Conservation (phyloP, 1,139 yeast species). For the Scheffersomyces illinoinensis region DNA sequence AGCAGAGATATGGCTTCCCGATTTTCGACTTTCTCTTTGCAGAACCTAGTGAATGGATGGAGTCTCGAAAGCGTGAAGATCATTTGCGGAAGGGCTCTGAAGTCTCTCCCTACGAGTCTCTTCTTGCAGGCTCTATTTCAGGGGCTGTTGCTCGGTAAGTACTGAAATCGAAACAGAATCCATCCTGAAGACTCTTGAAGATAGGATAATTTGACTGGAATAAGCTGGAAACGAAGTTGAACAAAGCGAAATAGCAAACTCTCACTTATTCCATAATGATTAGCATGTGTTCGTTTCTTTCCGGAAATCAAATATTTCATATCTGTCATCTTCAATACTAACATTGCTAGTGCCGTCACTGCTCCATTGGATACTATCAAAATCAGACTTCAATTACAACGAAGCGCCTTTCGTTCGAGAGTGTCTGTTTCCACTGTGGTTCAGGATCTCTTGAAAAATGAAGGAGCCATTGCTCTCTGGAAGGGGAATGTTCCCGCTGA, state of each 20-base stretch:
- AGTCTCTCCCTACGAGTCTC: conserved; percentile 44
- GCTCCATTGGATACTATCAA: conserved; percentile 92
- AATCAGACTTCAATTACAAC: conserved; percentile 74
- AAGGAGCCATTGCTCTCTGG: conserved; percentile 66
- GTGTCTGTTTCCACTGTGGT: conserved; percentile 36
- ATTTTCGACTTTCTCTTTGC: not conserved
- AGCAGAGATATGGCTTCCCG: not conserved
- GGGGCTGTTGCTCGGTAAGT: conserved; percentile 63
- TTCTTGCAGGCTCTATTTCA: conserved; percentile 70
- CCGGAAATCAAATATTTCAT: no score
- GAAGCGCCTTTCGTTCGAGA: conserved; percentile 21
- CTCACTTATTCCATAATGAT: no score
- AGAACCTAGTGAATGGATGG: not conserved
- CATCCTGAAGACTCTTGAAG: no score
- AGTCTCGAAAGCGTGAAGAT: conserved; percentile 30
- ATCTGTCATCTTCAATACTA: conserved; percentile 7
- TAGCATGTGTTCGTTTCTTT: no score
- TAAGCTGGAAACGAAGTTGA: no score
- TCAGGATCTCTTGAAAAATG: conserved; percentile 27
- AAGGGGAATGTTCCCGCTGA: conserved; percentile 96
- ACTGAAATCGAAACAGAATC: not conserved
- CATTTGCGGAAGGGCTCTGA: conserved; percentile 53
- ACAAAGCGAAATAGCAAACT: no score
- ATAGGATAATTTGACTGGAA: no score
- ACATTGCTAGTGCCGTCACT: conserved; percentile 47